phyloP scores from a whole-genome alignment of 768 basidiomycete genomes.

The Podaxis rugospora region DNA sequence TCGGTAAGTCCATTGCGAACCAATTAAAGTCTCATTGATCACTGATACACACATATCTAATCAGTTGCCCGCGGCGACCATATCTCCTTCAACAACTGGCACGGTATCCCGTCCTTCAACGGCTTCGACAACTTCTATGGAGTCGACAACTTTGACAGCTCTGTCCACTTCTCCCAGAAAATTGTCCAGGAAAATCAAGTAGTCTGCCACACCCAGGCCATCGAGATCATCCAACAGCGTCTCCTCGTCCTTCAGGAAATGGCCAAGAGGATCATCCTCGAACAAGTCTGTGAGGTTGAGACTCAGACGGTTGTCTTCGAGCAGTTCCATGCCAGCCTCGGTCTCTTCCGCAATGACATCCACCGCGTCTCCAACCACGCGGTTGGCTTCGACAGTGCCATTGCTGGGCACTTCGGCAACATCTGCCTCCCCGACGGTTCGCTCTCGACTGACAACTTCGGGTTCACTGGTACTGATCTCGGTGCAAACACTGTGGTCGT shows the following conservation, averaged over 20 bases:
- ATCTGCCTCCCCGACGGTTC: slow-evolving; percentile 25
- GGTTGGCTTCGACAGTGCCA: slow-evolving; percentile 28
- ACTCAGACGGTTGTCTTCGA: slow-evolving; percentile 32
- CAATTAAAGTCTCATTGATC: neutral
- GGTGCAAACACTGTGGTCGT: slow-evolving; percentile 31
- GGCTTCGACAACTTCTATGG: slow-evolving; percentile 36
- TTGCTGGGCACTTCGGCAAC: slow-evolving; percentile 24
- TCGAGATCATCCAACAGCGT: slow-evolving; percentile 31
- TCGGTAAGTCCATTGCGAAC: neutral
- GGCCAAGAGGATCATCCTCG: slow-evolving; percentile 29
- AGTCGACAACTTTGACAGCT: slow-evolving; percentile 28
- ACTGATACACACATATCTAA: neutral
- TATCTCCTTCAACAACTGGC: slow-evolving; percentile 31
- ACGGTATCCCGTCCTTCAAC: slow-evolving; percentile 25
- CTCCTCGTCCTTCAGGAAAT: slow-evolving; percentile 37
- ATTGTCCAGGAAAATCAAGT: slow-evolving; percentile 27
- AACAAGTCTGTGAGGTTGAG: slow-evolving; percentile 32
- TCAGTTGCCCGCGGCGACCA: neutral
- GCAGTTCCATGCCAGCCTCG: slow-evolving; percentile 27
- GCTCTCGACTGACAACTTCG: slow-evolving; percentile 25
- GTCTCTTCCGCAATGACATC: slow-evolving; percentile 27
- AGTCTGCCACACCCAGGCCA: slow-evolving; percentile 28
- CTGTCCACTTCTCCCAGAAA: slow-evolving; percentile 25
- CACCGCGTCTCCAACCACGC: slow-evolving; percentile 22
- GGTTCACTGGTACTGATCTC: slow-evolving; percentile 27